Conservation (phyloP, 2,329 filamentous ascomycete species). For the Alternaria arborescens region DNA sequence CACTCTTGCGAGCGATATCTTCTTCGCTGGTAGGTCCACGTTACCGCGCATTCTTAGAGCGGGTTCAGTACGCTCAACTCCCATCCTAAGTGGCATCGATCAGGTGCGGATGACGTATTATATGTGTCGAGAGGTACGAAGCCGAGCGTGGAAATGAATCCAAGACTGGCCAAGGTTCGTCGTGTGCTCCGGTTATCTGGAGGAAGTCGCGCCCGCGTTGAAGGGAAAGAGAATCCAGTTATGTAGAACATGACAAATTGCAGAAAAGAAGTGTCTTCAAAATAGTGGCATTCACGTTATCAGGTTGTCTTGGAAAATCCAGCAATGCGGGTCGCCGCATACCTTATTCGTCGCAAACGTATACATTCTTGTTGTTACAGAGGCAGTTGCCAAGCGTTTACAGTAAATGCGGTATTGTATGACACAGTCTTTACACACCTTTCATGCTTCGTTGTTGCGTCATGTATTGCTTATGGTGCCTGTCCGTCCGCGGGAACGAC, state of each 20-base stretch:
- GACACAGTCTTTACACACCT: not conserved
- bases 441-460: not conserved
- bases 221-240: conserved; percentile 1
- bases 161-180: conserved; percentile 10
- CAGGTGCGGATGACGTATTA: not conserved
- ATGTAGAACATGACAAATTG: not conserved
- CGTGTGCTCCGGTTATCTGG: conserved; percentile 7
- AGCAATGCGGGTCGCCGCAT: not conserved
- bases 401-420: not conserved
- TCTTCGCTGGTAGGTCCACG: not conserved
- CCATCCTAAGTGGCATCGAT: conserved; percentile 2
- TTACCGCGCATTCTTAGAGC: not conserved
- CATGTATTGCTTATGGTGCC: conserved; percentile 25
- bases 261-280: not conserved
- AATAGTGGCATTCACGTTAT: not conserved
- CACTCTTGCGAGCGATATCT: not conserved
- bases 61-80: not conserved
- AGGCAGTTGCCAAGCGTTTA: not conserved
- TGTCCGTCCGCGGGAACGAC: conserved; percentile 63
- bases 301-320: not conserved
- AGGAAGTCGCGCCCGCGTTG: conserved; percentile 17
- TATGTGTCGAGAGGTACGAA: not conserved
- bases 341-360: not conserved
- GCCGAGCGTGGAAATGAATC: conserved; percentile 1
- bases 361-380: conserved; percentile 12